phyloP scores from a whole-genome alignment of 805 yeast species.

The Suhomyces sp. region DNA sequence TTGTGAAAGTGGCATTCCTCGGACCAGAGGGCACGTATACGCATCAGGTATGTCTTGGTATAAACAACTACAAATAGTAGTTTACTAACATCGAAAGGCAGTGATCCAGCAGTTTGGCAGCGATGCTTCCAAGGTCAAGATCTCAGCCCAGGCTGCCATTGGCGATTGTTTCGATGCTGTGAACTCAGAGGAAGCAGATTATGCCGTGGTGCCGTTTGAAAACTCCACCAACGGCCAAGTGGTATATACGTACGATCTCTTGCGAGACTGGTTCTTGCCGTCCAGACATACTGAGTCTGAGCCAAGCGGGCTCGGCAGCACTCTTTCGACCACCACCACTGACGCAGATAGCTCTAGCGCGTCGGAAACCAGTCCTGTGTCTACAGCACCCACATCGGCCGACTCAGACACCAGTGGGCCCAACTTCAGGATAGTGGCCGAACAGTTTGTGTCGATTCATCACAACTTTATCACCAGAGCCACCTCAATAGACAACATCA shows the following conservation, averaged over 20 bases:
- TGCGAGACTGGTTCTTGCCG: conserved; percentile 60
- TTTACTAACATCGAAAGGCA: conserved; percentile 24
- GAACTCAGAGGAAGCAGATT: conserved; percentile 47
- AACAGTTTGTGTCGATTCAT: conserved; percentile 77
- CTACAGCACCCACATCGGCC: neutral
- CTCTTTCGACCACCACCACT: neutral
- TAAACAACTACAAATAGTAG: too few relatives aligned
- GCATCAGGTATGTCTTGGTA: conserved; percentile 57
- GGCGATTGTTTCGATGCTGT: conserved; percentile 62
- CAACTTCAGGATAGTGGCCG: conserved; percentile 59
- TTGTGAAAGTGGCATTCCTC: conserved; percentile 58
- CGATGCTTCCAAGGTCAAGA: conserved; percentile 23
- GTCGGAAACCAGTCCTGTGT: neutral
- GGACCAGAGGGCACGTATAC: conserved; percentile 95
- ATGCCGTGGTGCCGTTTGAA: conserved; percentile 84
- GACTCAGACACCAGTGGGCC: conserved; percentile 6
- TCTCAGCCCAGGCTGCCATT: conserved; percentile 41
- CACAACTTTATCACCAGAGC: conserved; percentile 66
- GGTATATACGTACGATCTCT: conserved; percentile 74
- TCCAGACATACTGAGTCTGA: conserved; percentile 9
- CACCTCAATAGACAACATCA: conserved; percentile 42
- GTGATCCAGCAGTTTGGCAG: conserved; percentile 51
- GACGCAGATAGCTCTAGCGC: neutral
- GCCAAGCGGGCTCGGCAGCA: neutral
- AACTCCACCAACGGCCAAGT: conserved; percentile 96